Percentiles rank a stretch among this genome's conserved stretches.
phyloP scores from a whole-genome alignment of 257 asterid genomes.

The Jacaranda copaia region DNA sequence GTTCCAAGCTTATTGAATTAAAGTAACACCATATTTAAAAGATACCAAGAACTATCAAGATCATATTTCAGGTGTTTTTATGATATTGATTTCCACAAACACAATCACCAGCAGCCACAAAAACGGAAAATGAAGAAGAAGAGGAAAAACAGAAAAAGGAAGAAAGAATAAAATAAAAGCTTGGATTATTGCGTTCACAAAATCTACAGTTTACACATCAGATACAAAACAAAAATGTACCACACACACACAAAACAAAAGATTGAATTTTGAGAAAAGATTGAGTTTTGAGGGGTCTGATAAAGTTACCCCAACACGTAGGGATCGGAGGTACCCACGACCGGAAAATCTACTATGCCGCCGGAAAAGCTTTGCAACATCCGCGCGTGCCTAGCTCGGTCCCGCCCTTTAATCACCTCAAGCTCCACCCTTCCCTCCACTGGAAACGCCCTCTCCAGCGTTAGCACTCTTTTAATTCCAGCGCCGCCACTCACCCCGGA shows the following conservation, averaged over 20 bases:
- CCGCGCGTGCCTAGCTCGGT: slow-evolving; percentile 83
- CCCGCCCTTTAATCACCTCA: slow-evolving; percentile 69
- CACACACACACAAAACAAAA: not conserved
- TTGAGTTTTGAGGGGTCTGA: not conserved
- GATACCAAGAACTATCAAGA: slow-evolving; percentile 7
- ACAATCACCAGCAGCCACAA: not conserved
- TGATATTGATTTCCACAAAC: not conserved
- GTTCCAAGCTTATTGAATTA: not conserved
- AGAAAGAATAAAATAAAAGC: not conserved
- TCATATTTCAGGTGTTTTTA: not conserved
- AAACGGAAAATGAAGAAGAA: not conserved
- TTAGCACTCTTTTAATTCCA: slow-evolving; percentile 54
- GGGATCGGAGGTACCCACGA: slow-evolving; percentile 80
- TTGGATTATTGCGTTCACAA: not conserved
- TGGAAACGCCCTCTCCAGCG: slow-evolving; percentile 75
- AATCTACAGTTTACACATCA: not conserved
- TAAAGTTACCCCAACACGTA: slow-evolving; percentile 72
- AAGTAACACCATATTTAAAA: not conserved
- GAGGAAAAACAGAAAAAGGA: not conserved
- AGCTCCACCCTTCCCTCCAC: slow-evolving; percentile 57
- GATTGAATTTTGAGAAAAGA: not conserved
- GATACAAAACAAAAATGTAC: not conserved
- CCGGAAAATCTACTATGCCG: slow-evolving; percentile 78
- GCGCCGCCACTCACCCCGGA: slow-evolving; percentile 41
- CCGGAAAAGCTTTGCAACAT: slow-evolving; percentile 71